Evolutionary conservation across 352 stramenopile genomes (phyloP).

Genomic region (Phytophthora kernoviae): DNA sequence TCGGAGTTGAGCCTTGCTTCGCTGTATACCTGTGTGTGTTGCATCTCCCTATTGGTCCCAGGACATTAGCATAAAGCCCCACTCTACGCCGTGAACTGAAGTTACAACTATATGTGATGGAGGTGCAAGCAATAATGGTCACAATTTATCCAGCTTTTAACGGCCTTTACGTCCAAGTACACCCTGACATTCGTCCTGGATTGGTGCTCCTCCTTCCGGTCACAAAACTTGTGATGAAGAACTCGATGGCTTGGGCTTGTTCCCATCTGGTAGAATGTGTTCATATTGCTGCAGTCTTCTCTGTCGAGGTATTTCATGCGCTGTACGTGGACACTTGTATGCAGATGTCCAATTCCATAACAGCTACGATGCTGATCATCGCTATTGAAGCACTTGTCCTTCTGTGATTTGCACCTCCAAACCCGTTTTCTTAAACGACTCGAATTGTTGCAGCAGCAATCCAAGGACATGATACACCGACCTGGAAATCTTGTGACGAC

Average conservation of each 20-base stretch:
- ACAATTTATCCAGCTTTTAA: conserved; percentile 26
- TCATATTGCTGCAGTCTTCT: conserved; percentile 31
- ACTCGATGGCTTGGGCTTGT: conserved; percentile 23
- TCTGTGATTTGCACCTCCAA: conserved; percentile 7
- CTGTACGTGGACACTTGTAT: conserved; percentile 35
- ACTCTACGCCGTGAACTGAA: conserved; percentile 11
- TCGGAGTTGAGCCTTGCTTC: conserved; percentile 19
- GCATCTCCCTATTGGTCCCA: conserved; percentile 10
- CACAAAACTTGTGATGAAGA: conserved; percentile 28
- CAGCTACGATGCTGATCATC: conserved; percentile 25
- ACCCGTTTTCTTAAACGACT: conserved; percentile 8
- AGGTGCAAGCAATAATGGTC: conserved; percentile 9
- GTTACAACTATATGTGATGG: conserved; percentile 19
- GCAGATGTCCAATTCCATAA: conserved; percentile 26
- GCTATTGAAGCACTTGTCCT: conserved; percentile 15
- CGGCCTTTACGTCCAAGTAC: conserved; percentile 13
- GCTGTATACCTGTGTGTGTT: conserved; percentile 13
- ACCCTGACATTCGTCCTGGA: not conserved
- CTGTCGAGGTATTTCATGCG: conserved; percentile 42
- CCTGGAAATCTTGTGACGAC: conserved; percentile 1
- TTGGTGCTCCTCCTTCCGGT: conserved; percentile 22
- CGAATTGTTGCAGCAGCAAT: not conserved
- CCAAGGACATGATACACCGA: not conserved
- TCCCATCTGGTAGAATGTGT: conserved; percentile 32
- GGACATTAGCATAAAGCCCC: conserved; percentile 9